Percentiles rank a stretch among this genome's conserved stretches.
Evolutionary conservation across 2,329 filamentous ascomycete species (phyloP).

Genomic region (Neopestalotiopsis rosae): DNA sequence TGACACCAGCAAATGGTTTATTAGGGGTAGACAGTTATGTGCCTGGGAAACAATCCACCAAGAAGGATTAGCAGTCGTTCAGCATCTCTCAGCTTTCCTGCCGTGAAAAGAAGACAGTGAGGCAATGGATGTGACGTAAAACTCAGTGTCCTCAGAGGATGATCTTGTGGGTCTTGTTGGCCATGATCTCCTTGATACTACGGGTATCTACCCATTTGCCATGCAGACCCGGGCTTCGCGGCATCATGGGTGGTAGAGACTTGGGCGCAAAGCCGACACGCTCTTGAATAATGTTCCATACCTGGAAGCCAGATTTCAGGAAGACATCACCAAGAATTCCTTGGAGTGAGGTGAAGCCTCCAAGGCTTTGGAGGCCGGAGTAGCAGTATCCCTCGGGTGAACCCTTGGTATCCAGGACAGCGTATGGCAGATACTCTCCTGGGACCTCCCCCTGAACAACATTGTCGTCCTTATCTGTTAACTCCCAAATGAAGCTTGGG

Average conservation of each 20-base stretch:
- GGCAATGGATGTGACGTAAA: neutral
- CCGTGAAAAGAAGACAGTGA: neutral
- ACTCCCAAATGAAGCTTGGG: slow-evolving; percentile 61
- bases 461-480: slow-evolving; percentile 49
- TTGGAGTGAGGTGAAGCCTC: slow-evolving; percentile 51
- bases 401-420: slow-evolving; percentile 51
- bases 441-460: slow-evolving; percentile 58
- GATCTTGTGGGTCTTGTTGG: slow-evolving; percentile 16
- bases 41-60: neutral
- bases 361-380: slow-evolving; percentile 73
- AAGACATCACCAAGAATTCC: slow-evolving; percentile 81
- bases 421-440: slow-evolving; percentile 61
- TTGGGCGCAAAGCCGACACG: slow-evolving; percentile 51
- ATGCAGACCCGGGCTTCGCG: slow-evolving; percentile 4
- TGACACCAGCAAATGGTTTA: neutral
- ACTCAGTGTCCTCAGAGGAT: slow-evolving; percentile 6
- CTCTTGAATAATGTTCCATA: slow-evolving; percentile 65
- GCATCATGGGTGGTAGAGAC: slow-evolving; percentile 27
- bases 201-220: neutral
- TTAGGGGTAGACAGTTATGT: neutral
- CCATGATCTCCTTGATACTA: neutral
- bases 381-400: slow-evolving; percentile 57
- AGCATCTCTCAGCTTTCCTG: neutral
- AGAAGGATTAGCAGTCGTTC: neutral
- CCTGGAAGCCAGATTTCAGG: slow-evolving; percentile 77